These are phyloP conservation scores for Ambrosiella beaveri DNA, from an alignment of 2,329 filamentous ascomycete genomes.

Conservation along the genomic window DNA sequence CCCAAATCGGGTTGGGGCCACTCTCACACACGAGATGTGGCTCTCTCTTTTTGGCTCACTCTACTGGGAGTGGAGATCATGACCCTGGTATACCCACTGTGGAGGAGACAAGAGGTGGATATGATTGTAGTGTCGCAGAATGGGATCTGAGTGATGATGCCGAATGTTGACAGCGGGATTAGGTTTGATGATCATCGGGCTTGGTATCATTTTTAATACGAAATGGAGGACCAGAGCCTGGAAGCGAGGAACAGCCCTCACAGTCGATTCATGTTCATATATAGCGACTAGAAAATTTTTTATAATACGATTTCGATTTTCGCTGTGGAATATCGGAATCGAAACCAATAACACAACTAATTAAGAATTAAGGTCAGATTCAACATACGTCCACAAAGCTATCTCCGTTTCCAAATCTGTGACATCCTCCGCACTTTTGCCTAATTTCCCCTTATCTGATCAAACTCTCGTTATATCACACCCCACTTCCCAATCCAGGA, in stretches of 20 bases:
- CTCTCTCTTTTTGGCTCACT: neutral
- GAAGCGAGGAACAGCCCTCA: too few species aligned
- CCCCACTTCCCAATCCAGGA: neutral
- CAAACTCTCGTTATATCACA: neutral
- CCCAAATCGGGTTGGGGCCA: conserved; percentile 13
- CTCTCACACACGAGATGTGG: neutral
- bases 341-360: too few species aligned
- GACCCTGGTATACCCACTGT: neutral
- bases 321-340: too few species aligned
- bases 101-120: neutral
- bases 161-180: too few species aligned
- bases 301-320: too few species aligned
- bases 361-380: neutral
- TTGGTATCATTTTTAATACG: too few species aligned
- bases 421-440: neutral
- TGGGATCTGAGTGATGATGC: neutral
- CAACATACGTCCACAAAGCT: neutral
- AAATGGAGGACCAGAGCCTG: too few species aligned
- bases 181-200: too few species aligned
- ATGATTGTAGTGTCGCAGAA: neutral
- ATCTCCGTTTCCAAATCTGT: too few species aligned
- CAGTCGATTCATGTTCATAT: too few species aligned
- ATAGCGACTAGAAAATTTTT: too few species aligned
- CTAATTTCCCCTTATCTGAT: neutral
- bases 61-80: neutral